These are phyloP conservation scores for Colletotrichum truncatum DNA, from an alignment of 2,329 filamentous ascomycete species.

Conservation along the genomic window DNA sequence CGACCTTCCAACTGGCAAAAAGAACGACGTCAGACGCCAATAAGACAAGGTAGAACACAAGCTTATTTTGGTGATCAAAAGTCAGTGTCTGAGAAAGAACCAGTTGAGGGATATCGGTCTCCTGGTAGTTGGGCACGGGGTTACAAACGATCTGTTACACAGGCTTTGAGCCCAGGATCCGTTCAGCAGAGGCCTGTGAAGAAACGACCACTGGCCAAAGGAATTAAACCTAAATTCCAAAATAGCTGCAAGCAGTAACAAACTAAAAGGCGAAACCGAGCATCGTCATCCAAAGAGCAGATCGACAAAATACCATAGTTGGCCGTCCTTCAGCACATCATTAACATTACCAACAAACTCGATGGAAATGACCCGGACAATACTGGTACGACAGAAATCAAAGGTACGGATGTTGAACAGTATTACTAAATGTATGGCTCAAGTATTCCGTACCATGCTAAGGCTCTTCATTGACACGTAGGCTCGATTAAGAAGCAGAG, in stretches of 20 bases:
- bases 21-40: neutral
- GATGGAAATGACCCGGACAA: neutral
- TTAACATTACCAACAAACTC: neutral
- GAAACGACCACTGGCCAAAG: neutral
- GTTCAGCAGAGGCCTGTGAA: neutral
- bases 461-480: neutral
- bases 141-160: neutral
- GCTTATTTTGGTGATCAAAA: neutral
- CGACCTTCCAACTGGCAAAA: neutral
- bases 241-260: neutral
- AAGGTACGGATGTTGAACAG: neutral
- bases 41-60: neutral
- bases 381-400: neutral
- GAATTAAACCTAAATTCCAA: neutral
- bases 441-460: neutral
- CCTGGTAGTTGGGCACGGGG: neutral
- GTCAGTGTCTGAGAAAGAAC: neutral
- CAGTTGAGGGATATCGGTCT: neutral
- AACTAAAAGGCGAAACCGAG: too few species aligned
- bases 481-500: neutral
- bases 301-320: neutral
- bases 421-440: neutral
- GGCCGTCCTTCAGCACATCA: neutral
- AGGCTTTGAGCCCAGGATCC: neutral
- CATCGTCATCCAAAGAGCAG: neutral